Percentiles rank a stretch among this genome's conserved stretches.
These are phyloP conservation scores for Rhynchosporium graminicola DNA, from an alignment of 2,329 filamentous ascomycete genomes.

Conservation along the genomic window DNA sequence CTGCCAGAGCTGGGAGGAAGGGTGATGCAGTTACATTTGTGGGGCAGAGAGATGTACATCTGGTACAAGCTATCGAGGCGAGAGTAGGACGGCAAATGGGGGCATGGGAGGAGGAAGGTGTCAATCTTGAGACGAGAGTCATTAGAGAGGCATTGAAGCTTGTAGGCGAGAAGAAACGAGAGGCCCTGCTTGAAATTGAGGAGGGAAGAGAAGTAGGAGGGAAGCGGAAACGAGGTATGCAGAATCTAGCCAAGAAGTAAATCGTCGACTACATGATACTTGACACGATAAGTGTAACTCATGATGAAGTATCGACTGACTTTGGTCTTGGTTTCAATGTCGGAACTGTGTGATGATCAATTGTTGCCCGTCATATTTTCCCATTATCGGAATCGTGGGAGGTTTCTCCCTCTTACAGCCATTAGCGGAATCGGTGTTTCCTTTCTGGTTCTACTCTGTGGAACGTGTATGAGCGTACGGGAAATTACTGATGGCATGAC, in stretches of 20 bases:
- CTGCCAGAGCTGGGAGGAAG: constrained; percentile 82
- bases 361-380: too few relatives aligned
- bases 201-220: constrained; percentile 89
- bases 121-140: constrained; percentile 90
- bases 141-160: constrained; percentile 82
- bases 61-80: constrained; percentile 86
- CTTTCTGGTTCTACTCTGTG: too few relatives aligned
- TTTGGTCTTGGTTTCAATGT: not conserved
- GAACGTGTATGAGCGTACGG: too few relatives aligned
- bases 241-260: constrained; percentile 45
- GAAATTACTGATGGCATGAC: too few relatives aligned
- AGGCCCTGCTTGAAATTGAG: constrained; percentile 87
- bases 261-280: not conserved
- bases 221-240: constrained; percentile 67
- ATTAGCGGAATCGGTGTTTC: too few relatives aligned
- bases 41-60: constrained; percentile 87
- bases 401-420: too few relatives aligned
- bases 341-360: not conserved
- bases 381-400: too few relatives aligned
- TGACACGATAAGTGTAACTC: too few relatives aligned
- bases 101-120: constrained; percentile 84
- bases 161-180: constrained; percentile 91
- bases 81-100: constrained; percentile 80
- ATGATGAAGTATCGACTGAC: not conserved
- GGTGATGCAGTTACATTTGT: constrained; percentile 87